These are phyloP conservation scores for Backusella macrospora DNA, from an alignment of 192 early-diverging fungal species.

Conservation along the genomic window DNA sequence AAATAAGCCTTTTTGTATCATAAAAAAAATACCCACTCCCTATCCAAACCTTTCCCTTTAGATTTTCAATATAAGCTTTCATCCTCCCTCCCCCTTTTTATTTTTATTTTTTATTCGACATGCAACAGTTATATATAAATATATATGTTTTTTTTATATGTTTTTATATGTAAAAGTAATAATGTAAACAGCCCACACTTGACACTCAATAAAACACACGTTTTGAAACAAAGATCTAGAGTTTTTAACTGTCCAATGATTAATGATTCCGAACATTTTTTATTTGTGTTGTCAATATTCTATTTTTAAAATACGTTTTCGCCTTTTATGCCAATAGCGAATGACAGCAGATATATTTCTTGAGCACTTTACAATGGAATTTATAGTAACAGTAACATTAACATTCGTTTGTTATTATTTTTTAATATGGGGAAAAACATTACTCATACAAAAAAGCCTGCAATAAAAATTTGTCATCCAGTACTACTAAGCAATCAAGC, in stretches of 20 bases:
- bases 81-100: neutral
- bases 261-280: neutral
- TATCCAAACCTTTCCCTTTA: neutral
- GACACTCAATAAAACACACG: conserved; percentile 5
- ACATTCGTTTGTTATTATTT: too few relatives aligned
- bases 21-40: neutral
- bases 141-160: neutral
- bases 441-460: too few relatives aligned
- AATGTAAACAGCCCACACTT: too few relatives aligned
- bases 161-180: too few relatives aligned
- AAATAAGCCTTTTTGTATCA: conserved; percentile 33
- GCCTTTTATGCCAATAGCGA: neutral
- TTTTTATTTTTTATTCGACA: neutral
- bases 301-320: neutral
- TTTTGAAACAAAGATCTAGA: conserved; percentile 10
- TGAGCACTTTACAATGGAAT: neutral
- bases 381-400: too few relatives aligned
- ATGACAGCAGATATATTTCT: neutral
- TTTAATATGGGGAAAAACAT: too few relatives aligned
- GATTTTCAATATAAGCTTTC: neutral
- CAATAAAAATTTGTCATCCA: too few relatives aligned
- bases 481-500: too few relatives aligned
- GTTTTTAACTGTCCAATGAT: neutral
- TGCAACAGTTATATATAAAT: neutral
- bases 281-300: neutral